These are phyloP conservation scores for Ceratocystis eucalypticola DNA, from an alignment of 2,329 filamentous ascomycete species.

Conservation along the genomic window DNA sequence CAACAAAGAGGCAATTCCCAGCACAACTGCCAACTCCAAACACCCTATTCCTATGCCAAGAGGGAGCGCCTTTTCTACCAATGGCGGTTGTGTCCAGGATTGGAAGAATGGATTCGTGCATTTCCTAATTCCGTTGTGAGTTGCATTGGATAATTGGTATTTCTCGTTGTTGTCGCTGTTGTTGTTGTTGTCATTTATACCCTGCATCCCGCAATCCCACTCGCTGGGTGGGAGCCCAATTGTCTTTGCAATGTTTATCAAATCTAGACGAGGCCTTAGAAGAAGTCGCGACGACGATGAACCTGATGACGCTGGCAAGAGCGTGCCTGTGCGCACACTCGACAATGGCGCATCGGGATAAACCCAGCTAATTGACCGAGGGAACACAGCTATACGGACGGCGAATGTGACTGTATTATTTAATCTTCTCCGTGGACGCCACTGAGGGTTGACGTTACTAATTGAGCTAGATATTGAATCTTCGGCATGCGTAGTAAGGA, in stretches of 20 bases:
- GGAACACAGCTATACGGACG: not conserved
- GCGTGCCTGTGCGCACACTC: not conserved
- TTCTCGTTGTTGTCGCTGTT: no score
- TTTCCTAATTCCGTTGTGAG: not conserved
- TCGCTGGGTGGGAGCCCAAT: not conserved
- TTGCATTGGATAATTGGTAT: not conserved
- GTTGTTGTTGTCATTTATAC: no score
- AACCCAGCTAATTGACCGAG: not conserved
- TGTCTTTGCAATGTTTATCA: slow-evolving; percentile 4
- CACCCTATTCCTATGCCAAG: slow-evolving; percentile 5
- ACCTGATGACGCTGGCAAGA: not conserved
- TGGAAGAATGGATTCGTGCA: slow-evolving; percentile 14
- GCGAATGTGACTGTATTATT: not conserved
- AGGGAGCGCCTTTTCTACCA: not conserved
- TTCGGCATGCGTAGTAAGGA: not conserved
- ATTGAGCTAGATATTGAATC: not conserved
- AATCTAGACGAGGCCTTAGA: not conserved
- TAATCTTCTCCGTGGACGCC: not conserved
- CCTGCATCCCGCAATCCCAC: not conserved
- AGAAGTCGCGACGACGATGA: slow-evolving; percentile 2
- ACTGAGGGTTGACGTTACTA: not conserved
- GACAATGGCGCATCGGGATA: not conserved
- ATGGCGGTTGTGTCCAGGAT: slow-evolving; percentile 5
- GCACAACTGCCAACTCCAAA: not conserved
- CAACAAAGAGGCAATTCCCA: not conserved